Percentiles rank a stretch among this genome's conserved stretches.
Evolutionary conservation across 2,329 filamentous ascomycete genomes (phyloP).

Genomic region (Pseudomassariella vexata): DNA sequence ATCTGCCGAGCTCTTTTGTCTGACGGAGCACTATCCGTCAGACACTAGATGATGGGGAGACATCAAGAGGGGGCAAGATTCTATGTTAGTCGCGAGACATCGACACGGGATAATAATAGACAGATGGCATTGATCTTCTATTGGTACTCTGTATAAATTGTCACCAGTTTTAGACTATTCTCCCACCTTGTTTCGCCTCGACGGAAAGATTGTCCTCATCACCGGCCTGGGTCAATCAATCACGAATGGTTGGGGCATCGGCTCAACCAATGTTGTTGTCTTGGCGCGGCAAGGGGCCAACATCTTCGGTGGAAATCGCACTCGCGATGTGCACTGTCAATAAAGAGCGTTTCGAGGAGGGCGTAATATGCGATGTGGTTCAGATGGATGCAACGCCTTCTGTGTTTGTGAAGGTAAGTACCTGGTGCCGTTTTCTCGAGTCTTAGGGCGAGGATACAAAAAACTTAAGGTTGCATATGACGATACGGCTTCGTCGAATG

Average conservation of each 20-base stretch:
- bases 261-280: conserved; percentile 40
- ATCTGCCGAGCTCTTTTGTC: no score
- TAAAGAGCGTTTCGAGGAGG: conserved; percentile 25
- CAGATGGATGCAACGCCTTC: conserved; percentile 46
- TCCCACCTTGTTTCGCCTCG: conserved; percentile 22
- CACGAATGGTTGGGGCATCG: conserved; percentile 43
- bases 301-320: conserved; percentile 45
- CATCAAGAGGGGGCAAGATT: no score
- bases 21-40: no score
- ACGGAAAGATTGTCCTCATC: conserved; percentile 36
- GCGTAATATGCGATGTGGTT: conserved; percentile 32
- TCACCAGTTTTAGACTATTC: no score
- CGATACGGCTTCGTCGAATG: conserved; percentile 51
- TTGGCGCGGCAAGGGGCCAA: conserved; percentile 41
- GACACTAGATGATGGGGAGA: no score
- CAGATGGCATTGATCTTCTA: no score
- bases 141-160: no score
- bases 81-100: no score
- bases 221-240: conserved; percentile 40
- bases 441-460: no score
- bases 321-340: conserved; percentile 30
- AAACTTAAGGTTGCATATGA: no score
- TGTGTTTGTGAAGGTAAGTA: conserved; percentile 42
- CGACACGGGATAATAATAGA: no score
- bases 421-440: no score